phyloP scores from a whole-genome alignment of 345 rosid species.

The Brassica rapa region DNA sequence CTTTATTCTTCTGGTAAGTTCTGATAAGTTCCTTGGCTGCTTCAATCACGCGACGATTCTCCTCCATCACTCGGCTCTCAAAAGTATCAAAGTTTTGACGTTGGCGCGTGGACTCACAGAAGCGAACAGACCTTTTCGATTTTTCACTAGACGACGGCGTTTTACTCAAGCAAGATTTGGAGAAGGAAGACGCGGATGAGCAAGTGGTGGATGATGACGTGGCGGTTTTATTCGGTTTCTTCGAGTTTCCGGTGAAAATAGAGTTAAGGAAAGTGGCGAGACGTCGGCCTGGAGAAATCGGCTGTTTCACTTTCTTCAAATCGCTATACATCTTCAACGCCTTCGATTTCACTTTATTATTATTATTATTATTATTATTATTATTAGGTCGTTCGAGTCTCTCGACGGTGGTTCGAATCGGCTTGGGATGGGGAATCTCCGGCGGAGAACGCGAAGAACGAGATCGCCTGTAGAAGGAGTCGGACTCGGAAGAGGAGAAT shows the following conservation, averaged over 20 bases:
- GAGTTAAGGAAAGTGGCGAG: slow-evolving; percentile 76
- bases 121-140: slow-evolving; percentile 66
- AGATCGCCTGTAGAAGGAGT: slow-evolving; percentile 42
- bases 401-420: slow-evolving; percentile 55
- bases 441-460: slow-evolving; percentile 20
- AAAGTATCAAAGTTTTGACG: slow-evolving; percentile 7
- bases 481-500: slow-evolving; percentile 74
- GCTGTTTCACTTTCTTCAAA: slow-evolving; percentile 80
- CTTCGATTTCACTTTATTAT: slow-evolving; percentile 21
- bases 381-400: background rate
- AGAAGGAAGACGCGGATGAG: slow-evolving; percentile 79
- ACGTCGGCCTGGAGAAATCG: slow-evolving; percentile 84
- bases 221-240: slow-evolving; percentile 38
- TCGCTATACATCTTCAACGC: slow-evolving; percentile 78
- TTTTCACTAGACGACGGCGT: slow-evolving; percentile 58
- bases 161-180: slow-evolving; percentile 82
- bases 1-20: slow-evolving; percentile 55
- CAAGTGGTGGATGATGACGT: slow-evolving; percentile 46
- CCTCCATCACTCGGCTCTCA: slow-evolving; percentile 33
- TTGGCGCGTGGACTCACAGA: slow-evolving; percentile 39
- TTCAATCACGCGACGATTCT: slow-evolving; percentile 64
- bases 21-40: slow-evolving; percentile 68
- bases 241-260: slow-evolving; percentile 51
- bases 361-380: too few relatives aligned
- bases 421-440: slow-evolving; percentile 42